Evolutionary conservation across 257 asterid genomes (phyloP).

Genomic region (Gentiana straminea): DNA sequence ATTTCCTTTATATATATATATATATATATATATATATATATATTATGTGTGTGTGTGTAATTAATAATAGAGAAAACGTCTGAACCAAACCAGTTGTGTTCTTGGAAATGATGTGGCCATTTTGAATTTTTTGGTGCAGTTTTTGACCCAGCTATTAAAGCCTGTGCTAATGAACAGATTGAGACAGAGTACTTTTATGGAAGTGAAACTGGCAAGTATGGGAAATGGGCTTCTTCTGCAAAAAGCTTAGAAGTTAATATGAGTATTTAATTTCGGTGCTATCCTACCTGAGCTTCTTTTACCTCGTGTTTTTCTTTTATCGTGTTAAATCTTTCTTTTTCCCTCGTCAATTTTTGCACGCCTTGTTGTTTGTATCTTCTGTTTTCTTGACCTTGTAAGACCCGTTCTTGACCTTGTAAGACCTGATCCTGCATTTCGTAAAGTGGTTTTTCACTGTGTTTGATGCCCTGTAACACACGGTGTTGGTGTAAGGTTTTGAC

Average conservation of each 20-base stretch:
- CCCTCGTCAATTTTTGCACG: conserved; percentile 47
- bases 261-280: conserved; percentile 41
- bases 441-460: conserved; percentile 3
- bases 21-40: no score
- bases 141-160: neutral
- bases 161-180: conserved; percentile 14
- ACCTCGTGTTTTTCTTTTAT: no score
- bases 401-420: conserved; percentile 98
- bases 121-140: conserved; percentile 20
- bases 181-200: conserved; percentile 13
- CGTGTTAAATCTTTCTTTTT: neutral
- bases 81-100: neutral
- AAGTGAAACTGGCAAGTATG: neutral
- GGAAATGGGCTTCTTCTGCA: neutral
- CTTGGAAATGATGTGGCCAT: neutral
- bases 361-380: conserved; percentile 23
- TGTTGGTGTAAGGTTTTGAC: conserved; percentile 16
- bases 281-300: conserved; percentile 71
- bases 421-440: conserved; percentile 14
- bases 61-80: no score
- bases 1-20: no score
- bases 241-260: neutral
- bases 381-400: conserved; percentile 57
- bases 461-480: conserved; percentile 8
- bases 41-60: no score